Base-by-base conservation (phyloP, 805 yeast genomes). In the Priceomyces castillae region DNA sequence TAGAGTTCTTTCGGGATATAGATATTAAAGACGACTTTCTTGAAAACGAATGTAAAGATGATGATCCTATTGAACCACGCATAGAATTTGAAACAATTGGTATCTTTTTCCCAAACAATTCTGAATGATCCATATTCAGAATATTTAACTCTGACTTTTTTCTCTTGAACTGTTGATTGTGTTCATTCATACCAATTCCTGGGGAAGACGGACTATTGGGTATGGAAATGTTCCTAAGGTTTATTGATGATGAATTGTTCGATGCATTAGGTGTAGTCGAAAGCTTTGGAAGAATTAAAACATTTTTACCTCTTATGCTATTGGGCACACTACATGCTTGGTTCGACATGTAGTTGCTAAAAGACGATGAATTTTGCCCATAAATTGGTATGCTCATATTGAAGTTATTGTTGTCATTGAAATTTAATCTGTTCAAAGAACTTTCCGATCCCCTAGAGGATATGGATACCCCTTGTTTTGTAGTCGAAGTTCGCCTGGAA, bases 261-360 rank as follows among this genome's bases (percentile, higher is more conserved):
- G 49, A 46, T 6, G 52, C 44, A 34, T 47, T 46, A 7, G 59
- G 54, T 2, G 55, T 40, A 3, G 53, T 42, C 10, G 58, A 35
- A 5, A 75, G 75, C 50, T 71, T 71, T 5, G 75, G 75, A 30
- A 69, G 51, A 28, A 71, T 71, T 39, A 67, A 59, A 16, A 71
- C 65, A 43, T 70, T 69, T 46, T 70, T 69, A 41, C 58, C 62
- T 38, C 70, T 48, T 15, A 18, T 38, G 18, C 38, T 35, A 22
- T 14, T 34, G 2, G 48, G 37, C 3, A 39, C 30, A 19, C 41
- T 44, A 2, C 40, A 37, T 2, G 44, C 7, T 11, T 41, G 36
- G 30, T 37, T 39, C 5, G 43, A 39, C 15, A 38, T 31, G 15
- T 31, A 33, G 7, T 38, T 39, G 22, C 41, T 46, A 17, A 39